Conservation (phyloP, 108 stramenopile species). For the Aurantiochytrium sp. region DNA sequence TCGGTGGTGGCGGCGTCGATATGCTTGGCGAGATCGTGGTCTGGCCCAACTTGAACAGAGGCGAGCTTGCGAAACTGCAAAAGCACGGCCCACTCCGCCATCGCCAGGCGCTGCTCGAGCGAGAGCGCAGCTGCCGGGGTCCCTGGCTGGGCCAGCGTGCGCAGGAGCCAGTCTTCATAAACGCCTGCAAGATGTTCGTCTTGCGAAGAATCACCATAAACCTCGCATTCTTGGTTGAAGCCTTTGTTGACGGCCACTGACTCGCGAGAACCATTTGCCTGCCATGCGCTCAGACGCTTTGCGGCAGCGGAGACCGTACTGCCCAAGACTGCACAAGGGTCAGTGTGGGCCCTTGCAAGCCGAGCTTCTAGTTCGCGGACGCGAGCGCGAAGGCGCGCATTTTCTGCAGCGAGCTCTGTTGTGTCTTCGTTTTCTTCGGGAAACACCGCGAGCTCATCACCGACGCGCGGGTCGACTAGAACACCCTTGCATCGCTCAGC, state of each 20-base stretch:
- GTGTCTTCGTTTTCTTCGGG: neutral
- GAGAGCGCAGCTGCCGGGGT: neutral
- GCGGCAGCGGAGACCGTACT: neutral
- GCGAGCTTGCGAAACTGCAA: neutral
- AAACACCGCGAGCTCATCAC: neutral
- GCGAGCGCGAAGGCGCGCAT: neutral
- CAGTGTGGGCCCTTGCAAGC: neutral
- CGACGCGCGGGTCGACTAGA: neutral
- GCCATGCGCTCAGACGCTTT: neutral
- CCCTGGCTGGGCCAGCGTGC: neutral
- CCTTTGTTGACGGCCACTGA: neutral
- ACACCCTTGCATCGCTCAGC: slow-evolving; percentile 34
- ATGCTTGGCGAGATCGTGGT: no score
- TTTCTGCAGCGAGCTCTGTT: neutral
- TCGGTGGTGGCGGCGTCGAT: no score
- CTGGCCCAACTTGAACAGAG: no score
- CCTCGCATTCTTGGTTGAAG: neutral
- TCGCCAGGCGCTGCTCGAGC: neutral
- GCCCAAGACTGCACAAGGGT: neutral
- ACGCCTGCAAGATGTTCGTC: neutral
- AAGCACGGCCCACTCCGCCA: slow-evolving; percentile 16
- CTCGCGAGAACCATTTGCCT: neutral
- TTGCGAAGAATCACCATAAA: no score
- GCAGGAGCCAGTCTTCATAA: neutral
- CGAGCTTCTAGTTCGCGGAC: neutral